Conservation (phyloP, 1,284 basidiomycete species). For the Gomphus bonarii region DNA sequence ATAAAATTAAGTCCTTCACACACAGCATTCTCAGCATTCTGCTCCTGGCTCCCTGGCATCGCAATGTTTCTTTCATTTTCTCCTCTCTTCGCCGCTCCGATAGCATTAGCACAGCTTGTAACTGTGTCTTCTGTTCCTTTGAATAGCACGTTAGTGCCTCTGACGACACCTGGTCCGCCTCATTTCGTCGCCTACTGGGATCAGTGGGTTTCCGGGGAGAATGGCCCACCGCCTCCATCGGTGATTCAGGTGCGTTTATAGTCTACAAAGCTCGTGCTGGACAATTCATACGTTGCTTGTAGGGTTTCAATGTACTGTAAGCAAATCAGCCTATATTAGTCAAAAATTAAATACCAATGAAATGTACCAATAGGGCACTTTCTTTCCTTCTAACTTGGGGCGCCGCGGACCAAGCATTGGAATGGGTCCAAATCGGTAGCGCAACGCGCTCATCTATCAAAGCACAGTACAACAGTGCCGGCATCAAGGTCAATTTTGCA, state of each 20-base stretch:
- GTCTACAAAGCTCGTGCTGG: neutral
- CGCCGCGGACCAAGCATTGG: constrained; percentile 13
- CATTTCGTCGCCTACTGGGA: constrained; percentile 42
- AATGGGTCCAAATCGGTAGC: constrained; percentile 11
- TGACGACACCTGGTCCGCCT: constrained; percentile 28
- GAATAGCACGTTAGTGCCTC: neutral
- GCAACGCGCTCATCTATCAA: constrained; percentile 12
- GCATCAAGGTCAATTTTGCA: constrained; percentile 8
- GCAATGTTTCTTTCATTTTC: neutral
- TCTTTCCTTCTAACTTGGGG: constrained; percentile 13
- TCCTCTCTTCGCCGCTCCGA: neutral
- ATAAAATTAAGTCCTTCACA: neutral
- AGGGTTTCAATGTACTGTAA: constrained; percentile 11
- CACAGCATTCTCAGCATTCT: neutral
- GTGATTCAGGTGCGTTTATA: constrained; percentile 27
- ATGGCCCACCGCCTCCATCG: constrained; percentile 30
- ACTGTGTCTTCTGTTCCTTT: neutral
- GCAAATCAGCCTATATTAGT: neutral
- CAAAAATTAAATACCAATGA: neutral
- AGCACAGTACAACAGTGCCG: constrained; percentile 12
- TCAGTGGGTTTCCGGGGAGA: constrained; percentile 27
- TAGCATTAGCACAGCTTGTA: neutral
- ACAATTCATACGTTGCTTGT: neutral
- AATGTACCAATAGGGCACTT: neutral
- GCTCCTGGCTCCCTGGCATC: neutral